Evolutionary conservation across 2,329 filamentous ascomycete genomes (phyloP).

Genomic region (Clarireedia paspali): DNA sequence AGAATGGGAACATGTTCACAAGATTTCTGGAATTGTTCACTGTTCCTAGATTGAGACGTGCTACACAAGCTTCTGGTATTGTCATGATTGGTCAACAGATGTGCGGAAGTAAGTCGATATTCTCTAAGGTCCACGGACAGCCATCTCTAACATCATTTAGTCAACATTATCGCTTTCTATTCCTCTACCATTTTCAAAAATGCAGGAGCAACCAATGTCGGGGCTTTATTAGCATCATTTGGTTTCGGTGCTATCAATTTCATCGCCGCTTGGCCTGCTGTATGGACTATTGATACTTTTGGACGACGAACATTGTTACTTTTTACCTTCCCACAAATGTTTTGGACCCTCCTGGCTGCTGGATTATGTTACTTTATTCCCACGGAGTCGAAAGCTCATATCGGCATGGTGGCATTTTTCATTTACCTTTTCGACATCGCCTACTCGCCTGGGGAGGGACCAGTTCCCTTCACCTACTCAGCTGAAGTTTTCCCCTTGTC

Average conservation of each 20-base stretch:
- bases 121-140: slow-evolving; percentile 25
- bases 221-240: slow-evolving; percentile 54
- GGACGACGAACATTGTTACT: slow-evolving; percentile 54
- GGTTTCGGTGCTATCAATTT: slow-evolving; percentile 61
- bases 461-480: slow-evolving; percentile 53
- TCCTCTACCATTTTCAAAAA: slow-evolving; percentile 54
- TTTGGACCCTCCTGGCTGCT: slow-evolving; percentile 57
- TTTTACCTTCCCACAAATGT: slow-evolving; percentile 62
- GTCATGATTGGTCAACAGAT: slow-evolving; percentile 48
- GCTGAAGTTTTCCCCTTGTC: slow-evolving; percentile 59
- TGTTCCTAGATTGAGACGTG: slow-evolving; percentile 60
- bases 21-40: slow-evolving; percentile 62
- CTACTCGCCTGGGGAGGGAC: slow-evolving; percentile 58
- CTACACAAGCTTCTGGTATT: slow-evolving; percentile 66
- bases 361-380: slow-evolving; percentile 49
- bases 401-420: slow-evolving; percentile 51
- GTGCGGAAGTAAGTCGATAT: slow-evolving; percentile 11
- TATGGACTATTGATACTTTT: slow-evolving; percentile 56
- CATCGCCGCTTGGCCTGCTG: slow-evolving; percentile 50
- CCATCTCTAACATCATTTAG: neutral
- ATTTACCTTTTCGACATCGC: slow-evolving; percentile 59
- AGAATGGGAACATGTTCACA: slow-evolving; percentile 40
- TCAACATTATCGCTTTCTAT: slow-evolving; percentile 71
- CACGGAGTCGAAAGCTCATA: slow-evolving; percentile 33
- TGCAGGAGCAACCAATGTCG: slow-evolving; percentile 46